A percentile compares a stretch with the other conserved stretches of the same genome.
Conservation (phyloP, 768 basidiomycete species). For the Boletus eberwhitei region DNA sequence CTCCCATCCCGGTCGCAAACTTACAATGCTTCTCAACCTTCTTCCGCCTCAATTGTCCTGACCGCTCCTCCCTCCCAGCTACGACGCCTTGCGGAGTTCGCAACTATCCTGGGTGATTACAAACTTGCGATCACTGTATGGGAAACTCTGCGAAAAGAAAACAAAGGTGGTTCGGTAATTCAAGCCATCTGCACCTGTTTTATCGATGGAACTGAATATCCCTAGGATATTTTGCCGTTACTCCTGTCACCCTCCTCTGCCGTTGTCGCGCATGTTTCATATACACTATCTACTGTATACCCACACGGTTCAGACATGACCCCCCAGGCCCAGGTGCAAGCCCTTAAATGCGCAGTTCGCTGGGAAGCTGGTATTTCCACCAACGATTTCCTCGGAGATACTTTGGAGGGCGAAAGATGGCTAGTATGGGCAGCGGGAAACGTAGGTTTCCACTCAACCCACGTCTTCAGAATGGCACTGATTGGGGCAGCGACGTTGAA, state of each 20-base stretch:
- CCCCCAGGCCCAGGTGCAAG: slow-evolving; percentile 64
- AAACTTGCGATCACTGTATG: slow-evolving; percentile 80
- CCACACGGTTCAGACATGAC: slow-evolving; percentile 45
- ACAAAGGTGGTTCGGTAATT: slow-evolving; percentile 77
- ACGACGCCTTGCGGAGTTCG: slow-evolving; percentile 92
- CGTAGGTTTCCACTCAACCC: slow-evolving; percentile 44
- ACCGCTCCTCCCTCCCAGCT: slow-evolving; percentile 58
- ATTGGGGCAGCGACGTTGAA: slow-evolving; percentile 37
- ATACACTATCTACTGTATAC: slow-evolving; percentile 53
- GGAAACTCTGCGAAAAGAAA: slow-evolving; percentile 85
- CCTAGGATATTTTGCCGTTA: slow-evolving; percentile 78
- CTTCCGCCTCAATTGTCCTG: slow-evolving; percentile 14
- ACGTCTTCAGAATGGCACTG: slow-evolving; percentile 17
- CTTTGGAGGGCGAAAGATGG: slow-evolving; percentile 79
- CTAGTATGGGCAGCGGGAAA: slow-evolving; percentile 81
- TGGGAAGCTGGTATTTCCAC: slow-evolving; percentile 69
- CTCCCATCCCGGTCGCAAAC: slow-evolving; percentile 37
- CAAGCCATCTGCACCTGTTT: background rate
- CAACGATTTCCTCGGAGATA: slow-evolving; percentile 53
- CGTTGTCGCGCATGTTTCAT: slow-evolving; percentile 54
- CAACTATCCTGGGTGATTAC: slow-evolving; percentile 87
- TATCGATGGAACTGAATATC: slow-evolving; percentile 8
- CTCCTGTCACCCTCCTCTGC: slow-evolving; percentile 66
- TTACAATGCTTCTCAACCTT: slow-evolving; percentile 34
- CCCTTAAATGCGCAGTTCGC: slow-evolving; percentile 64